A percentile compares a stretch with the other conserved stretches of the same genome.
Conservation (phyloP, 2,329 filamentous ascomycete genomes). For the Diaporthe eres region DNA sequence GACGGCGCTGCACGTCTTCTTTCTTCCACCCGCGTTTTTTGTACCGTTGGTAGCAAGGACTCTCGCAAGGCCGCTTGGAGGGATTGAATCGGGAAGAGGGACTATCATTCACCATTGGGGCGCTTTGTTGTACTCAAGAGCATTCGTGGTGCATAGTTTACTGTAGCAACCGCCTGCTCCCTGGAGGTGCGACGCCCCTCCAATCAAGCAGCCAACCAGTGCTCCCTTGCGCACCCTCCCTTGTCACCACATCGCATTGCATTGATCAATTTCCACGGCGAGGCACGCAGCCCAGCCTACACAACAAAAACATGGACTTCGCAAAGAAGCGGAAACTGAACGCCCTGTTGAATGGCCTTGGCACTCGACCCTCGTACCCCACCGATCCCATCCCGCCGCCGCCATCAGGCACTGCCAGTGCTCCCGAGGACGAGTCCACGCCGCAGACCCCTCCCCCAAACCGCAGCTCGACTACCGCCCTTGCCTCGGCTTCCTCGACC, state of each 20-base stretch:
- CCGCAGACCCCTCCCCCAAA: constrained; percentile 40
- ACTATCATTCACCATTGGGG: not conserved
- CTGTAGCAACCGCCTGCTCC: constrained; percentile 16
- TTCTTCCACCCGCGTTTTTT: constrained; percentile 17
- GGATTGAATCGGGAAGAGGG: not conserved
- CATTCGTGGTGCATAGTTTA: not conserved
- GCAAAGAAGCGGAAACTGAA: constrained; percentile 87
- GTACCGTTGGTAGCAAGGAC: not conserved
- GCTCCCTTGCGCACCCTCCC: constrained; percentile 20
- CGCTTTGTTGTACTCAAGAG: constrained; percentile 2
- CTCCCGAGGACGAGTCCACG: constrained; percentile 53
- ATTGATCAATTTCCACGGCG: constrained; percentile 26
- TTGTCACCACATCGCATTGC: constrained; percentile 31
- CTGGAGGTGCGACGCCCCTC: constrained; percentile 2
- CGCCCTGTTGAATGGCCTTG: constrained; percentile 77
- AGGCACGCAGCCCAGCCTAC: not conserved
- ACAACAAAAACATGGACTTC: constrained; percentile 38
- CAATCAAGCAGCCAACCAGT: constrained; percentile 17
- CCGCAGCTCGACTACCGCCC: constrained; percentile 36
- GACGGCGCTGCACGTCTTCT: constrained; percentile 16
- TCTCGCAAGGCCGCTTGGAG: not conserved
- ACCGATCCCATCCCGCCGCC: constrained; percentile 49
- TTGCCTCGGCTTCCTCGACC: constrained; percentile 41
- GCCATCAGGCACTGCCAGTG: constrained; percentile 48
- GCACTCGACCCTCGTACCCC: constrained; percentile 59